phyloP scores from a whole-genome alignment of 2,329 filamentous ascomycete species.

The Ceratocystis huliohia region DNA sequence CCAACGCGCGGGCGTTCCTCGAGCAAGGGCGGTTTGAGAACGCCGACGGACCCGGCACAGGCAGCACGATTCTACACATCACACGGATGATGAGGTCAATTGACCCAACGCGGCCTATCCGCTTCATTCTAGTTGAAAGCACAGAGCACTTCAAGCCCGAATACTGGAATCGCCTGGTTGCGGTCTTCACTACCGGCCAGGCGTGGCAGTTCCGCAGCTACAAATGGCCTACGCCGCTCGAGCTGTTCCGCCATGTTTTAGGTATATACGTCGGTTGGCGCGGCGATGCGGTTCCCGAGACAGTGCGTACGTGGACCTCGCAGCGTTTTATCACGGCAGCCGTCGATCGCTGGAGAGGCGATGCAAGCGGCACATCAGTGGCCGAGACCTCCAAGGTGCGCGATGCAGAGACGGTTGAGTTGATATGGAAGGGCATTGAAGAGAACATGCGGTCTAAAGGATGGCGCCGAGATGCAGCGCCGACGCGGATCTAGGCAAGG shows the following conservation, averaged over 20 bases:
- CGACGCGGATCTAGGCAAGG: slow-evolving; percentile 35
- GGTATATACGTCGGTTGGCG: slow-evolving; percentile 88
- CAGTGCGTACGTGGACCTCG: slow-evolving; percentile 72
- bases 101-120: slow-evolving; percentile 58
- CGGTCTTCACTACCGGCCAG: slow-evolving; percentile 94
- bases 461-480: slow-evolving; percentile 62
- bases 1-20: slow-evolving; percentile 90
- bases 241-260: slow-evolving; percentile 77
- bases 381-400: slow-evolving; percentile 55
- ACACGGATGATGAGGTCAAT: slow-evolving; percentile 61
- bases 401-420: slow-evolving; percentile 84
- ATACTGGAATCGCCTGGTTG: slow-evolving; percentile 91
- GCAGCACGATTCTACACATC: slow-evolving; percentile 73
- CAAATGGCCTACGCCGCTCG: slow-evolving; percentile 81
- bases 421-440: slow-evolving; percentile 84
- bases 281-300: slow-evolving; percentile 65
- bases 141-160: slow-evolving; percentile 94
- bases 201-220: slow-evolving; percentile 98
- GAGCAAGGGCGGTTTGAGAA: slow-evolving; percentile 71
- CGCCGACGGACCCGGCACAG: slow-evolving; percentile 54
- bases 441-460: slow-evolving; percentile 73
- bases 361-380: slow-evolving; percentile 26
- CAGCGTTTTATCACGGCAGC: slow-evolving; percentile 58
- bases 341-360: slow-evolving; percentile 69
- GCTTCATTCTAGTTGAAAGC: slow-evolving; percentile 90